Base-by-base conservation (phyloP, 305 asterid species). In the Solanum hybrid region DNA sequence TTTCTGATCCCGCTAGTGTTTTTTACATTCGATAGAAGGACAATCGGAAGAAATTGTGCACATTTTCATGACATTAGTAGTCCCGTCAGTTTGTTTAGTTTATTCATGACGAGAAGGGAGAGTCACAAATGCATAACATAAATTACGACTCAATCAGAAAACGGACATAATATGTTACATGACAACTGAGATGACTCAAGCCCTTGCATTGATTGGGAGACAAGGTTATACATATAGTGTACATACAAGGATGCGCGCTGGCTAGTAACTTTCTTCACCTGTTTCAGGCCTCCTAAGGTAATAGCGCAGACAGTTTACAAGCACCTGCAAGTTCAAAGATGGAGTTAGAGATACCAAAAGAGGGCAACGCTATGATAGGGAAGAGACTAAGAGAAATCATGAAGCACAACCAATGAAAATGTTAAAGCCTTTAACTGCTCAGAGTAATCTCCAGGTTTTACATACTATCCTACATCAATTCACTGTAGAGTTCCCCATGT, bases 201-300 rank as follows among this genome's bases (percentile, higher is more conserved):
- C 91, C 89, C 87, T 34, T 31, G 26, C 28, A 57, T 36, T 42
- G 33, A 88, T 71, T 37, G 22, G 69, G 11, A 85, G 28, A 89
- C 71, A 67, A 77, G 86, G 90, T 90, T 79, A 33, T 89, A 69
- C 57, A 82, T 73, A 46, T 37, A 46, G 89, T 33, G 89, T 78
- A 89, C 82, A 83, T 39, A 34, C 78, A 8, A 12, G 39, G 67
- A 69, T 24, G 51, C 20, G 9, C 18, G 11, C 75, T 37, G 31
- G 89, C 92, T 95, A 97, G 93, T 97, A 97, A 93, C 99, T 97
- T 16, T 95, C 99, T 74, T 95, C 99, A 36, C 95, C 98, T 4
- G 99, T 89, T 87, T 95, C 98, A 11, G 99, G 98, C 94, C 97
- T 95, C 89, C 99, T 92, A 79, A 97, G 95, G 94, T 95, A 95